Conservation (phyloP, 2,329 filamentous ascomycete genomes). For the Cladosporium cucumerinum region DNA sequence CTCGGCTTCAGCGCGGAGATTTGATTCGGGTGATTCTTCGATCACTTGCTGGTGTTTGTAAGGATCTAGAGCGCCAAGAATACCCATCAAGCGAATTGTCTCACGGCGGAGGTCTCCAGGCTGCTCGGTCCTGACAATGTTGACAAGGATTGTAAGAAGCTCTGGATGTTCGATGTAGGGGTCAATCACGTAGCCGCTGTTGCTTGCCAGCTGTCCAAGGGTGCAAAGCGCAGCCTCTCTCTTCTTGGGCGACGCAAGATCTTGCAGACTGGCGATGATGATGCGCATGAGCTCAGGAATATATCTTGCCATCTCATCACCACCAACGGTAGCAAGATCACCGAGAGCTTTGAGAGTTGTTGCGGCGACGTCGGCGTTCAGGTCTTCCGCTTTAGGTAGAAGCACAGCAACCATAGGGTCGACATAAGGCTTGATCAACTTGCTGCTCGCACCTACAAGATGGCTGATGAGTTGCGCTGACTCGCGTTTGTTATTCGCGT, state of each 20-base stretch:
- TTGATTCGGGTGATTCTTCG: slow-evolving; percentile 79
- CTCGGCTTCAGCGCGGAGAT: slow-evolving; percentile 64
- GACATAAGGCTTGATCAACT: slow-evolving; percentile 92
- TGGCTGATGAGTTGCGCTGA: slow-evolving; percentile 90
- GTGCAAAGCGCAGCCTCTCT: slow-evolving; percentile 88
- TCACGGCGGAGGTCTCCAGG: slow-evolving; percentile 82
- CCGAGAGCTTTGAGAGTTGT: slow-evolving; percentile 95
- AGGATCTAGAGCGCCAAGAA: slow-evolving; percentile 88
- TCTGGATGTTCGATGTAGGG: slow-evolving; percentile 95
- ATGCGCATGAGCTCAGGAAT: slow-evolving; percentile 91
- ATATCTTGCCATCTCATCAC: slow-evolving; percentile 89
- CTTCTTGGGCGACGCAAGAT: slow-evolving; percentile 85
- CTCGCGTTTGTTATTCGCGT: slow-evolving; percentile 90
- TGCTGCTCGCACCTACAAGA: slow-evolving; percentile 87
- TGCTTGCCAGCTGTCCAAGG: slow-evolving; percentile 87
- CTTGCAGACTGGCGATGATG: slow-evolving; percentile 89
- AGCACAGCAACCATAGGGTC: slow-evolving; percentile 93
- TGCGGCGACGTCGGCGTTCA: slow-evolving; percentile 82
- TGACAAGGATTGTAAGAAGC: slow-evolving; percentile 85
- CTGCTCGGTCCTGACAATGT: slow-evolving; percentile 90
- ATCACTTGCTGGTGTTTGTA: slow-evolving; percentile 96
- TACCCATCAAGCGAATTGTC: slow-evolving; percentile 94
- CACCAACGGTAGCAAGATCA: slow-evolving; percentile 88
- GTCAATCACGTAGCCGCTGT: slow-evolving; percentile 95
- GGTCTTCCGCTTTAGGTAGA: slow-evolving; percentile 85